These are phyloP conservation scores for Hymenochaete sp. DNA, from an alignment of 1,284 basidiomycete species.

Conservation along the genomic window DNA sequence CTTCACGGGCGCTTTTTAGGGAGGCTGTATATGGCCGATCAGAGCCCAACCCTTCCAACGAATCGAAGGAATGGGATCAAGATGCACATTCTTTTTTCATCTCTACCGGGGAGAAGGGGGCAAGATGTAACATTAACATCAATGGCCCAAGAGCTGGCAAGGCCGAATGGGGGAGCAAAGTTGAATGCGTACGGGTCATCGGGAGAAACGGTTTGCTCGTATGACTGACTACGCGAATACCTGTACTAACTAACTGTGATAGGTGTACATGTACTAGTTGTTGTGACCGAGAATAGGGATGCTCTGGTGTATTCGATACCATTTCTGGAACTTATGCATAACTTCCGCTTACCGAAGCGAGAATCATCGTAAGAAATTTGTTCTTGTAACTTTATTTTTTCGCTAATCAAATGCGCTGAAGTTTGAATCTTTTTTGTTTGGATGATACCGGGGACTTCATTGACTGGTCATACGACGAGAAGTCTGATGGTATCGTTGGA, in stretches of 20 bases:
- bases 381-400: not conserved
- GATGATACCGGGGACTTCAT: slow-evolving; percentile 54
- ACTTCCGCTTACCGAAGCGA: slow-evolving; percentile 35
- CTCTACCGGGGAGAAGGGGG: slow-evolving; percentile 49
- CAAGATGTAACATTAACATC: slow-evolving; percentile 44
- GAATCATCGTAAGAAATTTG: slow-evolving; percentile 36
- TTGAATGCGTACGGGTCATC: slow-evolving; percentile 43
- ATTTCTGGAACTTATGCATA: slow-evolving; percentile 48
- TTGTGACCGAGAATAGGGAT: slow-evolving; percentile 47
- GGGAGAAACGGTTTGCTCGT: slow-evolving; percentile 40
- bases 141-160: slow-evolving; percentile 52
- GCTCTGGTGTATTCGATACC: slow-evolving; percentile 65
- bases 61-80: slow-evolving; percentile 19
- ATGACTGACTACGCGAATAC: not conserved
- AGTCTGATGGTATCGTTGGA: slow-evolving; percentile 28
- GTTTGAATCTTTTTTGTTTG: slow-evolving; percentile 40
- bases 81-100: slow-evolving; percentile 38
- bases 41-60: slow-evolving; percentile 21
- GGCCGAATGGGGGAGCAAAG: slow-evolving; percentile 47
- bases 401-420: too few species aligned
- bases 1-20: slow-evolving; percentile 34
- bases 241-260: slow-evolving; percentile 5
- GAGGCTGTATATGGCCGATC: slow-evolving; percentile 24
- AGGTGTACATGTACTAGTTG: slow-evolving; percentile 57
- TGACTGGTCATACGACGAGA: slow-evolving; percentile 31